These are phyloP conservation scores for Entomophthora muscae DNA, from an alignment of 371 early-diverging fungal species.

Conservation along the genomic window DNA sequence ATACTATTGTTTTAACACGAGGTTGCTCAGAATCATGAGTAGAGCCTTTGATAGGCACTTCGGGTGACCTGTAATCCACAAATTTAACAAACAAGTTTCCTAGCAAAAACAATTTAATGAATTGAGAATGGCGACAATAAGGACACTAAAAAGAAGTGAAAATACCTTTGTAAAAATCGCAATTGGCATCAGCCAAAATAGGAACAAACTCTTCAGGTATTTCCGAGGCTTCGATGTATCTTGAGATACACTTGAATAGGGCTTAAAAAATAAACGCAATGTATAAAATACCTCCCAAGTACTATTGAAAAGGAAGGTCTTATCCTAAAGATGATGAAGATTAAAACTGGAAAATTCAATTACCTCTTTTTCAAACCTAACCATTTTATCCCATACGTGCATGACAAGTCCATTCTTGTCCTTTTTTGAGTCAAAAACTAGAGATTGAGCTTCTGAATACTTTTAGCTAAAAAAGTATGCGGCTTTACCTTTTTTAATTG, in stretches of 20 bases:
- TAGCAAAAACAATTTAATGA: not conserved
- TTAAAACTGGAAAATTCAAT: not conserved
- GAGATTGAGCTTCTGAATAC: not conserved
- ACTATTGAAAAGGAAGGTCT: not conserved
- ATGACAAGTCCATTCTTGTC: not conserved
- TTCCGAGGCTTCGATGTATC: not conserved
- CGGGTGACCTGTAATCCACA: not conserved
- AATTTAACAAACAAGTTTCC: not conserved
- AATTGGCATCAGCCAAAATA: not conserved
- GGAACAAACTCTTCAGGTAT: not conserved
- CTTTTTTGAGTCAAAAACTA: not conserved
- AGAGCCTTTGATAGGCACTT: not conserved
- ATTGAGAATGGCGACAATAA: not conserved
- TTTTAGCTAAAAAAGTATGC: not conserved
- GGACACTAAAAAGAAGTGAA: not conserved
- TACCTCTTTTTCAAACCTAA: not conserved
- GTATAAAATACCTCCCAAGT: not conserved
- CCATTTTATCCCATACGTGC: not conserved
- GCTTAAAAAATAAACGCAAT: not conserved
- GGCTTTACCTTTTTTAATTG: not conserved
- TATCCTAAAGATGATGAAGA: not conserved
- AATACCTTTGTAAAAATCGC: not conserved
- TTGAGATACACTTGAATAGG: not conserved
- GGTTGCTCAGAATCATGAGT: not conserved
- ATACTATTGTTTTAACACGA: not conserved